phyloP scores from a whole-genome alignment of 2,329 filamentous ascomycete genomes.

The Dactylellina leptospora region DNA sequence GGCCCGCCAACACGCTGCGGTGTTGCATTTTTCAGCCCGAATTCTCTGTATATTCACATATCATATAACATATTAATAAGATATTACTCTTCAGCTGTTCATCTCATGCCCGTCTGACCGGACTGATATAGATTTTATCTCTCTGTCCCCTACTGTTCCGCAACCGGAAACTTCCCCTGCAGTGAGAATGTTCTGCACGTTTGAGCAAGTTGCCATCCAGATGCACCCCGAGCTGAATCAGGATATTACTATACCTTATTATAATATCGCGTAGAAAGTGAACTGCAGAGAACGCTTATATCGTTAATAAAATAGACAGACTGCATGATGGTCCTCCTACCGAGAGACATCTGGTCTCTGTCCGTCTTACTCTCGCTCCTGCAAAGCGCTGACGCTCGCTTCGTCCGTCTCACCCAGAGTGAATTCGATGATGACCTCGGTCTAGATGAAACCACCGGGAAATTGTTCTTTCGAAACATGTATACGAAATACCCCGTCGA shows the following conservation, averaged over 20 bases:
- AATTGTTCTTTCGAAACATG: neutral
- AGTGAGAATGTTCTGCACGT: neutral
- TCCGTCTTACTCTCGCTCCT: neutral
- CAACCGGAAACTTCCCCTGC: neutral
- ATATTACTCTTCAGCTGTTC: neutral
- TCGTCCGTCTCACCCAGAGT: neutral
- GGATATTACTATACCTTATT: neutral
- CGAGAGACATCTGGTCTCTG: too few relatives aligned
- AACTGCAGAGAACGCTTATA: too few relatives aligned
- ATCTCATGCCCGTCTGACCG: too few relatives aligned
- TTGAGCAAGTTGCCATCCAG: conserved; percentile 5
- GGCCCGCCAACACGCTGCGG: conserved; percentile 3
- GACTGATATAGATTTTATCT: too few relatives aligned
- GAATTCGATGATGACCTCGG: neutral
- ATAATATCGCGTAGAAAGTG: too few relatives aligned
- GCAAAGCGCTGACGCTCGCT: neutral
- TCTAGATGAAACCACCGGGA: neutral
- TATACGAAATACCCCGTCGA: neutral
- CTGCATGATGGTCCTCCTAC: too few relatives aligned
- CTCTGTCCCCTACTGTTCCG: neutral
- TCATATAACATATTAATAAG: neutral
- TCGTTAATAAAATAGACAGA: too few relatives aligned
- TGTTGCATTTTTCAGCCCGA: conserved; percentile 42
- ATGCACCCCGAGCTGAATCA: too few relatives aligned
- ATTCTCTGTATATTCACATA: too few relatives aligned